Evolutionary conservation across 305 asterid species (phyloP), one percentile per base, ranked within the genome.

Genomic region (Caryopteris hybrid): DNA sequence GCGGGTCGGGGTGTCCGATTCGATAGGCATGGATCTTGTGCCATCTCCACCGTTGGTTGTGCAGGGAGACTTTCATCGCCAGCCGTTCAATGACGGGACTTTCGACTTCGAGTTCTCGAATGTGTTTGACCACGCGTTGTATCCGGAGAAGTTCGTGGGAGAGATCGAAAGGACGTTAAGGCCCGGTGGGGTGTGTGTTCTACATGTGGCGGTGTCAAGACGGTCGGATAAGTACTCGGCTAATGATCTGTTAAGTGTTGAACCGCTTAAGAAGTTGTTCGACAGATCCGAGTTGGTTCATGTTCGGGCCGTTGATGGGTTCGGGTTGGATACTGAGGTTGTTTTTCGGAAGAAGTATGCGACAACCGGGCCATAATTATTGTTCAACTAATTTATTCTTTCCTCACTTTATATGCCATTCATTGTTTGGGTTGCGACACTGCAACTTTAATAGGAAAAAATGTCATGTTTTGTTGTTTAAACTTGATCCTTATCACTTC

Each of bases 91-190:
- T 10, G 86, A 83, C 47, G 85, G 51, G 45, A 70, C 67, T 3
- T 90, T 90, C 66, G 97, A 86, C 64, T 83, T 90, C 9, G 95
- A 90, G 48, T 90, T 90, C 78, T 90, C 95, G 1, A 90, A 90
- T 46, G 97, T 88, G 39, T 90, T 90, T 43, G 97, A 90, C 56
- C 97, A 90, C 64, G 93, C 97, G 12, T 73, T 90, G 27, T 86
- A 78, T 27, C 97, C 95, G 67, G 71, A 79, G 23, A 84, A 76
- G n/a, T 91, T 87, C 8, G 97, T 80, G 13, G 84, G 75, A 12
- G 96, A 91, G 91, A 91, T 91, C 79, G 86, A 91, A 72, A 87
- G 97, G 82, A 91, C 96, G 41, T 22, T 91, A 43, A 84, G 68
- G 80, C 64, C 65, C 4, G 86, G 84, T 2, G 96, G 95, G 41